phyloP scores from a whole-genome alignment of 2,329 filamentous ascomycete species.

The Monosporascus sp. region DNA sequence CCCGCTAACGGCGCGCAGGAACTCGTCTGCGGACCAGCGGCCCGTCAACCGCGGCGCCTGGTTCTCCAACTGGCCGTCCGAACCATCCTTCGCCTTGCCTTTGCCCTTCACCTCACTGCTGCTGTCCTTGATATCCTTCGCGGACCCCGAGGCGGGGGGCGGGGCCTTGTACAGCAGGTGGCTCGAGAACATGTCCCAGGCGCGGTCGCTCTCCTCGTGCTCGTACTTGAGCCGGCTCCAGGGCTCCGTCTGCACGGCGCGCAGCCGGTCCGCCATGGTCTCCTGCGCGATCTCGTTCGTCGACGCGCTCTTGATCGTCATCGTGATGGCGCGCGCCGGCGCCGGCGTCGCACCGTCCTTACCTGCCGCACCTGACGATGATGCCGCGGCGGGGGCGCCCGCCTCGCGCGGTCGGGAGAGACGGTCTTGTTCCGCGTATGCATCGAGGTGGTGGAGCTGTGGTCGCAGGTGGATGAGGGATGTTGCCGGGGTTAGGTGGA shows the following conservation, averaged over 20 bases:
- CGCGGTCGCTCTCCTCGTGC: constrained; percentile 70
- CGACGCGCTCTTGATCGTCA: constrained; percentile 73
- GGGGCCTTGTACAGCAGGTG: constrained; percentile 54
- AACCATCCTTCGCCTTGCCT: constrained; percentile 19
- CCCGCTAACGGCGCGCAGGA: constrained; percentile 25
- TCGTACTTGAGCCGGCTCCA: constrained; percentile 78
- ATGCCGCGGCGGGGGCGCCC: constrained; percentile 20
- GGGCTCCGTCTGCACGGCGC: constrained; percentile 70
- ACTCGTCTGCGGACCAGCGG: constrained; percentile 24
- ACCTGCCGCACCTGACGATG: constrained; percentile 17
- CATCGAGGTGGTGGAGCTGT: constrained; percentile 90
- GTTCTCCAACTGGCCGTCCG: constrained; percentile 8
- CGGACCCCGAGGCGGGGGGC: neutral
- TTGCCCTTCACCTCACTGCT: constrained; percentile 10
- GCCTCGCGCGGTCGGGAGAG: constrained; percentile 35
- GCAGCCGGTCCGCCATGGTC: constrained; percentile 71
- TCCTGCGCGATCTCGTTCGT: constrained; percentile 68
- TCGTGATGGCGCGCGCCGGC: constrained; percentile 67
- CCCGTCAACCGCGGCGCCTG: constrained; percentile 14
- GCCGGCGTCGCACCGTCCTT: constrained; percentile 29
- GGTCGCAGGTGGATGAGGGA: constrained; percentile 85
- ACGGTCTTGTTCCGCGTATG: constrained; percentile 66
- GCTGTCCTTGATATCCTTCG: neutral
- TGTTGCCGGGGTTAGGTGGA: constrained; percentile 80
- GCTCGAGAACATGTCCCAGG: constrained; percentile 71